Evolutionary conservation across 2,329 filamentous ascomycete genomes (phyloP), one percentile per base, ranked within the genome.

Genomic region (Penicillium sp.): DNA sequence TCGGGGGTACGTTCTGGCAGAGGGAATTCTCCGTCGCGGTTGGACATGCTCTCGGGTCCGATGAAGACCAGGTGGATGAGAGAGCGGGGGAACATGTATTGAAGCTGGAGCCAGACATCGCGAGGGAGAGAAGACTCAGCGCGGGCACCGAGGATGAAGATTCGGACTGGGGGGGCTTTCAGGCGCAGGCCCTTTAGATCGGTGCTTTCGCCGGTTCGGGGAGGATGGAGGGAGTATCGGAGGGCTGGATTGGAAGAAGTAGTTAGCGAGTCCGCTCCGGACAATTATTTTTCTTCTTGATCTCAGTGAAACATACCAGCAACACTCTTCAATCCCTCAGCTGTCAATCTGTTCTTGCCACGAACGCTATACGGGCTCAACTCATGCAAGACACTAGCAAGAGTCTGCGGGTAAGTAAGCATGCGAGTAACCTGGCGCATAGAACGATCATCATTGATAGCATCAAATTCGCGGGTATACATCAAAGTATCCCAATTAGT

Each of bases 401-500:
- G 84, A 0, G 94, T 97, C 53, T 94, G 77, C 1, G 94, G 94
- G 71, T 99, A 99, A 15, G 95, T 99, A 62, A 99, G 78, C 61
- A 99, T 81, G 59, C 91, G 85, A 1, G 94, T 99, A 21, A 91
- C 92, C 73, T 99, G 95, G 54, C 94, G 83, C 86, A 99, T 89
- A 65, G 86, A 88, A 52, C 93, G 84, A 69, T 96, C 92, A 55
- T 91, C 86, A 70, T 99, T 91, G 68, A 99, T 86, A 4, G 95
- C 95, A 60, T 88, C 84, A 65, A 94, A 97, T 64, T 96, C 88
- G 65, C 94, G 83, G 3, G 91, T 95, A 70, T 96, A 99, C 67
- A 99, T 79, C 63, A 95, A 90, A 0, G 94, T 97, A 72, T 99
- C 94, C 94, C 94, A 99, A 72, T 95, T 99, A 36, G 89, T 96